These are phyloP conservation scores for Rugonectria rugulosa DNA, from an alignment of 2,329 filamentous ascomycete species.

Conservation along the genomic window DNA sequence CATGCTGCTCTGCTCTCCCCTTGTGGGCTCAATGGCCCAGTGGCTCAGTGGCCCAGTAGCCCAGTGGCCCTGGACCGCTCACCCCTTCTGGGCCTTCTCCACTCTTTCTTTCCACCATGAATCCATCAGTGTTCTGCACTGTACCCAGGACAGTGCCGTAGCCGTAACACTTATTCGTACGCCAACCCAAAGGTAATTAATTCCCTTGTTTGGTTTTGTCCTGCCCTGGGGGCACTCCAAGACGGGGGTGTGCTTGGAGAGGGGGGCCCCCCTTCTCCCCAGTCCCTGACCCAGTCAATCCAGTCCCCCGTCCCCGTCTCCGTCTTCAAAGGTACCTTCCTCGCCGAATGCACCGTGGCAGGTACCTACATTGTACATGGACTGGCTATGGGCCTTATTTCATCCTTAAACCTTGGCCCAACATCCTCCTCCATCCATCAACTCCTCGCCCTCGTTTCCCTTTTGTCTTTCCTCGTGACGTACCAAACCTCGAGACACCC, in stretches of 20 bases:
- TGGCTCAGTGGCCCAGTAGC: no score
- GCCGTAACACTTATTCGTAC: background rate
- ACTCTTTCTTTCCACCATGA: constrained; percentile 33
- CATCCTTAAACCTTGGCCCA: constrained; percentile 23
- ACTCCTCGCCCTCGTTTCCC: constrained; percentile 10
- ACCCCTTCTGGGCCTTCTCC: constrained; percentile 22
- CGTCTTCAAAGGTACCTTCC: constrained; percentile 8
- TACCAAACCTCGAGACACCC: constrained; percentile 9
- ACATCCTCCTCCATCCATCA: constrained; percentile 12
- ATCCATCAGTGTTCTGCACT: constrained; percentile 34
- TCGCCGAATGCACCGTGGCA: background rate
- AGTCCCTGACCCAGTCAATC: no score
- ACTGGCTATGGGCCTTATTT: background rate
- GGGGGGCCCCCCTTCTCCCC: constrained; percentile 20
- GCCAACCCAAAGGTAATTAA: constrained; percentile 35
- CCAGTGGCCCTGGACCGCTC: background rate
- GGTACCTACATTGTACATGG: constrained; percentile 5
- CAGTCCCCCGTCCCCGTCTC: constrained; percentile 7
- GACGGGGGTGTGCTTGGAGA: background rate
- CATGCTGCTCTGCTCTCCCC: background rate
- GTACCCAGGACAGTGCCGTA: background rate
- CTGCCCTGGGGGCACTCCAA: background rate
- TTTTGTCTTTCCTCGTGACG: constrained; percentile 12
- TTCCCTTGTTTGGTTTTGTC: constrained; percentile 28
- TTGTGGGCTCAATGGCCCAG: background rate